phyloP scores from a whole-genome alignment of 176 grass and related monocot genomes.

The Phoenix dactylifera region DNA sequence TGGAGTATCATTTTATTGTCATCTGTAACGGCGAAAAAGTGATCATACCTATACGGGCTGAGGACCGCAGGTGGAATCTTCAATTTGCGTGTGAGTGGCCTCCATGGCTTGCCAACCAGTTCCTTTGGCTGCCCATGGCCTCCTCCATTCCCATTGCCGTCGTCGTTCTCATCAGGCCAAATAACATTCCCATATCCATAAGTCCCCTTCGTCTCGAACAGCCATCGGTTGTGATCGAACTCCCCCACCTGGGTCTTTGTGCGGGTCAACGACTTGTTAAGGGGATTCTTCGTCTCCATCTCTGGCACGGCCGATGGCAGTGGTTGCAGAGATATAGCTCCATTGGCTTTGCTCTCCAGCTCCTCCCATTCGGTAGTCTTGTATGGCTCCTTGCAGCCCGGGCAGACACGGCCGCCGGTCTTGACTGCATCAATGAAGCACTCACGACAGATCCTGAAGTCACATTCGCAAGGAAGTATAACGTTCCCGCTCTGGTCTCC shows the following conservation, averaged over 20 bases:
- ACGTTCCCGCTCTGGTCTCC: conserved; percentile 48
- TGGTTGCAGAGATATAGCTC: conserved; percentile 51
- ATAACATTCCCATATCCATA: conserved; percentile 96
- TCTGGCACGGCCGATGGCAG: conserved; percentile 18
- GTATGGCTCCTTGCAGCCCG: conserved; percentile 90
- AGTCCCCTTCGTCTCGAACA: conserved; percentile 97
- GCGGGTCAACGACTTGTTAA: conserved; percentile 38
- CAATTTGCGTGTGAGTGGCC: conserved; percentile 90
- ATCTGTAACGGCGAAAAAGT: too few relatives aligned
- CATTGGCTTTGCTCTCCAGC: conserved; percentile 26
- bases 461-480: conserved; percentile 76
- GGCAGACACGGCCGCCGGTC: conserved; percentile 37
- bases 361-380: conserved; percentile 72
- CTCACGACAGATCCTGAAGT: conserved; percentile 84
- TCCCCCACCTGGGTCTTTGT: conserved; percentile 39
- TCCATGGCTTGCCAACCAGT: conserved; percentile 77
- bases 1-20: too few relatives aligned
- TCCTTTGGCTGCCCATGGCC: conserved; percentile 62
- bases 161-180: conserved; percentile 62
- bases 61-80: conserved; percentile 71
- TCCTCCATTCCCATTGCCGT: conserved; percentile 27
- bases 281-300: conserved; percentile 49
- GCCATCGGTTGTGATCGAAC: conserved; percentile 92
- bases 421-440: conserved; percentile 93
- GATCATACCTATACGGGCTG: conserved; percentile 76